Percentiles rank a stretch among this genome's conserved stretches.
Evolutionary conservation across 1,284 basidiomycete genomes (phyloP).

Genomic region (Leccinum subrobustum): DNA sequence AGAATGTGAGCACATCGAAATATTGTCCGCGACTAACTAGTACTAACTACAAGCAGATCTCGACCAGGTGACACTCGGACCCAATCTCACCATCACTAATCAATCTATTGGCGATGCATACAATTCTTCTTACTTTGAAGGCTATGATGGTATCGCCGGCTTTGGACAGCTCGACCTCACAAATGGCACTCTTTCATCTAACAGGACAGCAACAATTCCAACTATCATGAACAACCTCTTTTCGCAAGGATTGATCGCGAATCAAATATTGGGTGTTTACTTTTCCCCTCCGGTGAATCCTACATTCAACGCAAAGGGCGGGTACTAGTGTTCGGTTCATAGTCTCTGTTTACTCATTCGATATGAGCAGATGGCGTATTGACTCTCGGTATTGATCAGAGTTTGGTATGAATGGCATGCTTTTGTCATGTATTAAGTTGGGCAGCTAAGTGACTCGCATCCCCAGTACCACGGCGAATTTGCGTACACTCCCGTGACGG

Average conservation of each 20-base stretch:
- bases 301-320: slow-evolving; percentile 15
- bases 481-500: slow-evolving; percentile 23
- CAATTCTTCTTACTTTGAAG: slow-evolving; percentile 4
- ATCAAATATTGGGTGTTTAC: slow-evolving; percentile 23
- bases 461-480: slow-evolving; percentile 18
- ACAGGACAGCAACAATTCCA: slow-evolving; percentile 12
- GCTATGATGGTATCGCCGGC: slow-evolving; percentile 27
- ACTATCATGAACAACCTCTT: slow-evolving; percentile 29
- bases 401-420: background rate
- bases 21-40: background rate
- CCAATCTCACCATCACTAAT: slow-evolving; percentile 19
- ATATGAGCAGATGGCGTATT: slow-evolving; percentile 25
- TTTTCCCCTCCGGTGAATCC: slow-evolving; percentile 22
- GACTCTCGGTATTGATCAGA: slow-evolving; percentile 22
- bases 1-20: slow-evolving; percentile 20
- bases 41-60: slow-evolving; percentile 15
- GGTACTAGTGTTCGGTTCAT: background rate
- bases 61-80: slow-evolving; percentile 22
- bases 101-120: slow-evolving; percentile 30
- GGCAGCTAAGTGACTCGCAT: background rate
- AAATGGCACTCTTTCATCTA: slow-evolving; percentile 1
- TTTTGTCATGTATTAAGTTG: background rate
- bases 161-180: slow-evolving; percentile 28
- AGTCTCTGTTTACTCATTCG: background rate
- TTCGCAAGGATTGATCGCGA: slow-evolving; percentile 16